Evolutionary conservation across 345 rosid species (phyloP).

Genomic region (Eucalyptus camaldulensis): DNA sequence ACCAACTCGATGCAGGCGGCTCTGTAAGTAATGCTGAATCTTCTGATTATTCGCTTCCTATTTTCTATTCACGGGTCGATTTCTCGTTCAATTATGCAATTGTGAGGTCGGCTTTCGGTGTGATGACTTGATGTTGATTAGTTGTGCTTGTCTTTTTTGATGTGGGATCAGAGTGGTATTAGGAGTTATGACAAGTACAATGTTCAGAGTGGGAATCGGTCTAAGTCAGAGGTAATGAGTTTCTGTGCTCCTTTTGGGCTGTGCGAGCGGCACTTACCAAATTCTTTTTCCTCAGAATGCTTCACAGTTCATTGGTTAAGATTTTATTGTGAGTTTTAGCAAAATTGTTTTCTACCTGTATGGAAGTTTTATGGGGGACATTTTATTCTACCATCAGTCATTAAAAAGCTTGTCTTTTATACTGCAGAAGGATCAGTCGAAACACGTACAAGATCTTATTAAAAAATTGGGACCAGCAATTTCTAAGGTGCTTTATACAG

Average conservation of each 20-base stretch:
- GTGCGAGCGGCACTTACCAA: background rate
- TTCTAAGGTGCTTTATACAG: constrained; percentile 31
- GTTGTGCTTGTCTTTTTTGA: background rate
- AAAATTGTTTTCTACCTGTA: background rate
- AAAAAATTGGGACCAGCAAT: constrained; percentile 30
- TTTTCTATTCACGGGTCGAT: background rate
- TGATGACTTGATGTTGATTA: background rate
- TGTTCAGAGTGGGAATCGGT: background rate
- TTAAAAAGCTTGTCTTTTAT: background rate
- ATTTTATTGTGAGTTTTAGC: background rate
- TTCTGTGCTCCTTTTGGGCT: background rate
- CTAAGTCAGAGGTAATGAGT: constrained; percentile 4
- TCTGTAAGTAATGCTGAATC: constrained; percentile 29
- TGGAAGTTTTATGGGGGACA: background rate
- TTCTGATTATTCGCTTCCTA: background rate
- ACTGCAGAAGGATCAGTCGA: constrained; percentile 32
- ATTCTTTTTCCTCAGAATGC: background rate
- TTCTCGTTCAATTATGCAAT: background rate
- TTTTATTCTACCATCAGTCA: background rate
- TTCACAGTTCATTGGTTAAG: background rate
- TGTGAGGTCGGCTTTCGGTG: background rate
- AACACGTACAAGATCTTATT: constrained; percentile 33
- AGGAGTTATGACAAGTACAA: constrained; percentile 4
- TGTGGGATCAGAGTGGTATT: constrained; percentile 9
- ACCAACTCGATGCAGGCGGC: constrained; percentile 16